Base-by-base conservation (phyloP, 345 rosid species). In the Gynandropsis gynandra region DNA sequence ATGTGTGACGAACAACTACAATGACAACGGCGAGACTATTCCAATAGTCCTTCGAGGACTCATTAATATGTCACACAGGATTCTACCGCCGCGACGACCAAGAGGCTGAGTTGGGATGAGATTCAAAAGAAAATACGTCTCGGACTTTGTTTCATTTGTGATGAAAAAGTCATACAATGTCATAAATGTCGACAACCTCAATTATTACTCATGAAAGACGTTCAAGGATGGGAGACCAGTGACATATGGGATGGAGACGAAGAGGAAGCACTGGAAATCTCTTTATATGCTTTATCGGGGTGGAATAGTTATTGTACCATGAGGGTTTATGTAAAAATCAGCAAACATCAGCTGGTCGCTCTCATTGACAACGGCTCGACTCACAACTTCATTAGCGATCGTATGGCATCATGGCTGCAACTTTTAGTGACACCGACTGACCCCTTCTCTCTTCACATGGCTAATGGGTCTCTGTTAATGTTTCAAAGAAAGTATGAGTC, bases 281-380 rank as follows among this genome's bases (percentile, higher is more conserved):
- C 40, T 1, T n/a, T 59, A 1, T 37, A 59, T 38, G 56, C 64
- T 16, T 6, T 59, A 9, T 5, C 4, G 4, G 16, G 56, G 1
- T 48, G 49, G 55, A 11, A 4, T 12, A 1, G 8, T 4, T 11
- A 7, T 0, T 3, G 16, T 7, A 49, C 33, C 8, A 39, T 59
- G 32, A 9, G 24, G 4, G n/a, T 59, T 1, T 11, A 7, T 0
- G 19, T 56, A 1, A 49, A 1, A 12, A 24, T 59, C 10, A 11
- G 34, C 24, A 13, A n/a, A 0, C 12, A 15, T 4, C 16, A 48
- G 17, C 1, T 60, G 21, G 5, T 41, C 1, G 43, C 14, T 1
- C 29, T 61, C 4, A 43, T 61, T 5, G 38, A 61, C 13, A 61
- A 43, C 2, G 35, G 21, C 1, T 61, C 44, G 1, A 49, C 64